Percentiles rank a stretch among this genome's conserved stretches.
Evolutionary conservation across 495 filamentous ascomycete genomes (phyloP).

Genomic region (Penicillium subrubescens): DNA sequence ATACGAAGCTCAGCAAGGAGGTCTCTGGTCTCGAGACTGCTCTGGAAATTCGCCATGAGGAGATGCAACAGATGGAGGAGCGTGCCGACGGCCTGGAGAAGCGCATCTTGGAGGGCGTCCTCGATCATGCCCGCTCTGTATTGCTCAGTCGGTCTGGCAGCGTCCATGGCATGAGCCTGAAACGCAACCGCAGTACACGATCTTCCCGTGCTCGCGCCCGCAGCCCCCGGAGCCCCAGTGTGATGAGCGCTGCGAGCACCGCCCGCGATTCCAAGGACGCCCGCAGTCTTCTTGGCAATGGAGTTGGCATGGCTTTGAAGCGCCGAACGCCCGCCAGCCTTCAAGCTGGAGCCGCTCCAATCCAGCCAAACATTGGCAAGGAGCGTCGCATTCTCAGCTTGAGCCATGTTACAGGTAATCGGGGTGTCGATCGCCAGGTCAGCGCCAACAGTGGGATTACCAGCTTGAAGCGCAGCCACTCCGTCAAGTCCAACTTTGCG

Average conservation of each 20-base stretch:
- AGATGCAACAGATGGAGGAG: constrained; percentile 84
- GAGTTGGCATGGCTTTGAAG: constrained; percentile 56
- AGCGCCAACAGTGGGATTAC: constrained; percentile 47
- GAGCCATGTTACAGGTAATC: constrained; percentile 82
- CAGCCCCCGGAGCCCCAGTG: constrained; percentile 43
- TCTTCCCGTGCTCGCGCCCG: constrained; percentile 46
- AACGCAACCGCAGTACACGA: constrained; percentile 58
- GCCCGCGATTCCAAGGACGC: constrained; percentile 42
- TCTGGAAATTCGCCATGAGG: constrained; percentile 82
- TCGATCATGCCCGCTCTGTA: constrained; percentile 88
- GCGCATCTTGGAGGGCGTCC: constrained; percentile 89
- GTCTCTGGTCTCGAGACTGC: constrained; percentile 88
- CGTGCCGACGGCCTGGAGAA: constrained; percentile 86
- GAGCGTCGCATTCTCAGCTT: constrained; percentile 83
- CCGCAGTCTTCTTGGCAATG: constrained; percentile 48
- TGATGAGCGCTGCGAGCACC: constrained; percentile 42
- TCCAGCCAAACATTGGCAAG: constrained; percentile 48
- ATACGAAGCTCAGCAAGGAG: constrained; percentile 75
- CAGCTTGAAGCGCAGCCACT: constrained; percentile 68
- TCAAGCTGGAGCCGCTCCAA: constrained; percentile 49
- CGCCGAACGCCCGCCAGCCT: constrained; percentile 44
- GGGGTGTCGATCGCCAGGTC: constrained; percentile 59
- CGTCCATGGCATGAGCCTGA: constrained; percentile 64
- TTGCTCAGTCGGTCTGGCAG: constrained; percentile 62
- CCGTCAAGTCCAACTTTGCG: constrained; percentile 64